Evolutionary conservation across 2,329 filamentous ascomycete genomes (phyloP), one percentile per base, ranked within the genome.

Genomic region (Colletotrichum sp.): DNA sequence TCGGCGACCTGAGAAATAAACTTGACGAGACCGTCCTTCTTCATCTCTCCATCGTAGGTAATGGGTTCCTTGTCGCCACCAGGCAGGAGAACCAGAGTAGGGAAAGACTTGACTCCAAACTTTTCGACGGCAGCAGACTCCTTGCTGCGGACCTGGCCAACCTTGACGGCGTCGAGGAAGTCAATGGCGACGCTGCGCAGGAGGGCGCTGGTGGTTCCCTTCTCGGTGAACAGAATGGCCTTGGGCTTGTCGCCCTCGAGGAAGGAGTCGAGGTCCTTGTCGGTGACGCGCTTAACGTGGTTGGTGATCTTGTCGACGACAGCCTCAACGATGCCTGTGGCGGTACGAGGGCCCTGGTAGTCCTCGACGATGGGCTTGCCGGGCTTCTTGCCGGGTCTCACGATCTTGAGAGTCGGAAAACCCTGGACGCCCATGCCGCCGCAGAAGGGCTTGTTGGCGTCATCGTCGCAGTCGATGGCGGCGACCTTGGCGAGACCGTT

Each of bases 361-460:
- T 98, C 96, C 84, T 98, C 96, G 9, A 99, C 92, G 5, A 92
- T 89, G 2, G 97, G 96, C 82, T 92, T 94, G 43, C 86, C 85
- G 36, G 90, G 86, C 85, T 96, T 98, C 87, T 95, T 95, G 78
- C 94, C 92, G 0, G 97, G 97, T 26, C 92, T 93, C 69, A 99
- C 92, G 64, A 98, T 96, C 90, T 99, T 99, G 78, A 99, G 89
- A 1, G 97, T 99, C 1, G 97, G 97, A 87, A 98, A 99, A 74
- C 97, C 97, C 86, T 98, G 90, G 8, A 99, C 92, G 71, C 96
- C 96, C 91, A 98, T 94, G 79, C 89, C 86, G 63, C 93, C 92
- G 84, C 97, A 99, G 79, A 98, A 91, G 4, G 90, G 88, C 88
- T 99, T 99, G 90, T 99, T 99, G 78, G 89, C 87, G 70, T 98